Conservation (phyloP, 2,329 filamentous ascomycete species). For the Gliomastix tumulicola region DNA sequence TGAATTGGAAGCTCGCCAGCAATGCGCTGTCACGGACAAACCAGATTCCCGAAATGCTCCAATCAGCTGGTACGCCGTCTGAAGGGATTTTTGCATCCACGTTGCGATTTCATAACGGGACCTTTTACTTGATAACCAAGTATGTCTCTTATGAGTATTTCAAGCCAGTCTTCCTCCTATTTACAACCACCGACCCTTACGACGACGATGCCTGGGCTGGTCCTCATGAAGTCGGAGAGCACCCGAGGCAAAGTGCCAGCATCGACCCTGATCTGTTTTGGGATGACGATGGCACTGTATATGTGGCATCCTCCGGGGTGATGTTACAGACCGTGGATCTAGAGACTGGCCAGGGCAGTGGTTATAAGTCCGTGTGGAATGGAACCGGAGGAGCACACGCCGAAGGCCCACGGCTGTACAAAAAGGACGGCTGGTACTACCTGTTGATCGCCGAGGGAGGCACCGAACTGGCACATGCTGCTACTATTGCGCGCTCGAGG, state of each 20-base stretch:
- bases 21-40: slow-evolving; percentile 20
- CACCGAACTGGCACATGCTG: slow-evolving; percentile 29
- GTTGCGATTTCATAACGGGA: slow-evolving; percentile 30
- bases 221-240: slow-evolving; percentile 8
- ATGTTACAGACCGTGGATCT: slow-evolving; percentile 21
- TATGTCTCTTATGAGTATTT: slow-evolving; percentile 8
- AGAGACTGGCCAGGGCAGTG: slow-evolving; percentile 21
- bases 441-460: slow-evolving; percentile 42
- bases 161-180: slow-evolving; percentile 39
- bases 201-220: slow-evolving; percentile 26
- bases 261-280: slow-evolving; percentile 13
- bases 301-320: slow-evolving; percentile 9
- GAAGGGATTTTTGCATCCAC: slow-evolving; percentile 41
- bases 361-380: slow-evolving; percentile 28
- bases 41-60: slow-evolving; percentile 28
- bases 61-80: slow-evolving; percentile 6
- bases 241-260: slow-evolving; percentile 9
- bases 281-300: slow-evolving; percentile 17
- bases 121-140: slow-evolving; percentile 35
- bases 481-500: slow-evolving; percentile 32
- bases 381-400: slow-evolving; percentile 33
- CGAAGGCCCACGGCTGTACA: slow-evolving; percentile 44
- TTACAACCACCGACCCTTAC: slow-evolving; percentile 30
- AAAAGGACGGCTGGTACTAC: slow-evolving; percentile 35
- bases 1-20: slow-evolving; percentile 34